Base-by-base conservation (phyloP, 1,284 basidiomycete species). In the Agroathelia rolfsii region DNA sequence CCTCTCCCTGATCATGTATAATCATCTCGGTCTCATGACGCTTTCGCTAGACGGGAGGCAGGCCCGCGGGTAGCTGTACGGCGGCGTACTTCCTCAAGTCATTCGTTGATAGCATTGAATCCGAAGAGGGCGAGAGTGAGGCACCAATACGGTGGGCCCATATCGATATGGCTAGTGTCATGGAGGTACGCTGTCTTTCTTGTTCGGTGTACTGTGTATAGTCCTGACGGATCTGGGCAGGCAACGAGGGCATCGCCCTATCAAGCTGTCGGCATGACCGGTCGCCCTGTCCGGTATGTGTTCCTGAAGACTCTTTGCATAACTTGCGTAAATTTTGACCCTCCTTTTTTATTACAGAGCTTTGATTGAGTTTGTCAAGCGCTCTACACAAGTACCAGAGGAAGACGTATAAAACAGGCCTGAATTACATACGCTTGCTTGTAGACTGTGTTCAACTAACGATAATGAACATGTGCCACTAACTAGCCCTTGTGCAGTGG, bases 71-170 rank as follows among this genome's bases (percentile, higher is more conserved):
- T 17, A 66, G 73, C 31, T 78, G 73, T 53, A 90, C 87, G 1
- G 89, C 88, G 3, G 88, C 89, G 4, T 64, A 92, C 25, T 93
- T 94, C 75, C 64, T 94, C 39, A 86, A 87, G 55, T 62, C 73
- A 1, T 85, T 85, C 44, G 79, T 80, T 2, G 65, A 77, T n/a
- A 81, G 87, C 9, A 76, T 84, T 35, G 74, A 79, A 36, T 52
- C 61, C 1, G 61, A 58, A 35, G 57, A 61, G 8, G 58, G 56
- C 34, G 65, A 64, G 6, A 53, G 66, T 33, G 60, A 62, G 33
- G 62, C 74, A 7, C 51, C 58, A 7, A 51, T 80, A 42, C 66
- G 70, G 36, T 88, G 83, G 81, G 85, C 84, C 3, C 85, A 89
- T 53, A 56, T 88, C 22, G 89, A 92, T 50, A 90, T 90, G 40